These are phyloP conservation scores for Puccinia hordei DNA, from an alignment of 1,284 basidiomycete species.

Conservation along the genomic window DNA sequence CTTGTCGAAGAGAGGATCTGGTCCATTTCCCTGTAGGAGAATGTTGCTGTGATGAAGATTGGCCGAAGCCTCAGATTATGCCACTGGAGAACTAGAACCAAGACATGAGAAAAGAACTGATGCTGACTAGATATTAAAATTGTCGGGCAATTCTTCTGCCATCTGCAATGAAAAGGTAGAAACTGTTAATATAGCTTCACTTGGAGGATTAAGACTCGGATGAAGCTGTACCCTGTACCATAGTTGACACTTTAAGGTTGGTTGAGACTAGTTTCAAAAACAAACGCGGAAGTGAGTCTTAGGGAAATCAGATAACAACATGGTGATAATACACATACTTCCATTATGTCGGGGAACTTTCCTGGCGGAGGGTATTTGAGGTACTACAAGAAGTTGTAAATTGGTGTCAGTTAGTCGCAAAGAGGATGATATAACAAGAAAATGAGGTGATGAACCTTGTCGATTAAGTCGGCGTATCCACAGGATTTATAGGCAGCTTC, in stretches of 20 bases:
- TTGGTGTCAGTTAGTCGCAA: not conserved
- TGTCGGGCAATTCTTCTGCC: not conserved
- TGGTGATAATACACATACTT: not conserved
- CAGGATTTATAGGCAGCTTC: constrained; percentile 65
- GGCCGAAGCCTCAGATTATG: not conserved
- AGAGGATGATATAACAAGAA: too few species aligned
- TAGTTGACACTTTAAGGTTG: not conserved
- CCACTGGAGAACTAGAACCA: not conserved
- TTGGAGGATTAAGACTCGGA: not conserved
- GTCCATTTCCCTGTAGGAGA: not conserved
- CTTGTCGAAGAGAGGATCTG: not conserved
- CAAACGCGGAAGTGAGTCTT: not conserved
- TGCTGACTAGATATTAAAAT: constrained; percentile 7
- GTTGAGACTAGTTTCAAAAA: not conserved
- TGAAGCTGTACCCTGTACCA: not conserved
- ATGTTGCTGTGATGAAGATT: constrained; percentile 6
- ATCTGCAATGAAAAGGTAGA: not conserved
- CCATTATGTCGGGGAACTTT: not conserved
- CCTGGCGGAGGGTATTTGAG: constrained; percentile 9
- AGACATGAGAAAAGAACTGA: not conserved
- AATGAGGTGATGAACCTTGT: constrained; percentile 66
- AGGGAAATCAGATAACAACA: not conserved
- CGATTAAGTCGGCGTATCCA: constrained; percentile 68
- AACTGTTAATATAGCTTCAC: not conserved
- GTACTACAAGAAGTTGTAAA: not conserved